Base-by-base conservation (phyloP, 2,329 filamentous ascomycete genomes). In the Botrytis sinoallii region DNA sequence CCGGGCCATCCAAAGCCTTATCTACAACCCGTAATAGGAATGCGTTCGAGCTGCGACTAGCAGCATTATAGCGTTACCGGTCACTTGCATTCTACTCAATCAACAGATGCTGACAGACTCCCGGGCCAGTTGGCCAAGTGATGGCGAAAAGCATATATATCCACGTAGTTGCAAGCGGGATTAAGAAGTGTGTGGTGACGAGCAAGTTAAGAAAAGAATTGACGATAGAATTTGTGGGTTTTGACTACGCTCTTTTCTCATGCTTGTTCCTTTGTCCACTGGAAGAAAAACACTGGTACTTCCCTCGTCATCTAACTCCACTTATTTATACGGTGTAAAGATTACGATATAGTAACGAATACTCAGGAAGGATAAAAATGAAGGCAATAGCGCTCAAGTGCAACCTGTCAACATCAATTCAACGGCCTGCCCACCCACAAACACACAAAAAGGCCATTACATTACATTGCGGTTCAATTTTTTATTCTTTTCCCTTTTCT, bases 201-300 rank as follows among this genome's bases (percentile, higher is more conserved):
- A 1, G 3, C 25, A 18, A 2, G 1, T 1, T 3, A 29, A 29
- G 14, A 18, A 32, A 18, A 16, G 3, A 29, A 32, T 8, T 9
- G 22, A n/a, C 22, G 12, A 4, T 40, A n/a, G 6, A n/a, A n/a
- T 4, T 38, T 18, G 35, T 18, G 59, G 22, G 14, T 38, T 40
- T 40, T 22, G 25, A 22, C 2, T 16, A n/a, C 3, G 20, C 8
- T n/a, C 16, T n/a, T 4, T 4, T 40, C 32, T 22, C 4, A 40
- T 40, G 35, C 16, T 16, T 25, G 9, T 25, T 61, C 3, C 7
- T 7, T 8, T 61, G n/a, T 61, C 59, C 12, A 6, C 6, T 61
- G 22, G 12, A 61, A 40, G 5, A n/a, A 61, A 20, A 61, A n/a
- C 3, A n/a, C 1, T 8, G 5, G 22, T 6, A 40, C 22, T 40